Percentiles rank a stretch among this genome's conserved stretches.
Conservation (phyloP, 1,284 basidiomycete genomes). For the Heterobasidion annosum region DNA sequence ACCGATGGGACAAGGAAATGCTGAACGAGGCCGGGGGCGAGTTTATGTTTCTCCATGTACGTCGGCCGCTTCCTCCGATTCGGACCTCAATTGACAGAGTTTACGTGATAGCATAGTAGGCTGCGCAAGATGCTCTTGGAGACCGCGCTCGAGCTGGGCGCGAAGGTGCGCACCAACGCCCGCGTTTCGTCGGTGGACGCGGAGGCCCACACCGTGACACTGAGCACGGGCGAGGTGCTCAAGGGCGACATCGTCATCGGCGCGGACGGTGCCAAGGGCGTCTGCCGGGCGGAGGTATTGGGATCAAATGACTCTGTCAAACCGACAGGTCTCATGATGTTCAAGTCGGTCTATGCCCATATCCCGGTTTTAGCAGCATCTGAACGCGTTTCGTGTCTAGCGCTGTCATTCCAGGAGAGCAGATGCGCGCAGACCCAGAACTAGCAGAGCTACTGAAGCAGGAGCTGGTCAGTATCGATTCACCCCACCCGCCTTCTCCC, state of each 20-base stretch:
- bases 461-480: constrained; percentile 18
- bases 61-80: constrained; percentile 13
- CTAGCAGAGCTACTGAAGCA: constrained; percentile 23
- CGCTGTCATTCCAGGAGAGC: constrained; percentile 30
- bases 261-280: constrained; percentile 44
- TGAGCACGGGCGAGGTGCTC: constrained; percentile 36
- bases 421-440: constrained; percentile 27
- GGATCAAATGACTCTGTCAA: constrained; percentile 16
- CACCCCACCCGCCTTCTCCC: constrained; percentile 1
- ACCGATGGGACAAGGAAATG: constrained; percentile 45
- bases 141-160: constrained; percentile 35
- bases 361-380: not conserved
- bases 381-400: constrained; percentile 15
- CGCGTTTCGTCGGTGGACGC: constrained; percentile 31
- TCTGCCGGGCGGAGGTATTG: constrained; percentile 22
- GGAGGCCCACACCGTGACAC: constrained; percentile 19
- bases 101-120: constrained; percentile 27
- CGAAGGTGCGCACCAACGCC: constrained; percentile 27
- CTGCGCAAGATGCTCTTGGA: constrained; percentile 29
- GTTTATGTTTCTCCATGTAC: constrained; percentile 41
- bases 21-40: constrained; percentile 45
- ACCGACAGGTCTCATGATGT: constrained; percentile 23
- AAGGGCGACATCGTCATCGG: constrained; percentile 53
- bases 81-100: not conserved
- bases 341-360: constrained; percentile 27